A percentile compares a stretch with the other conserved stretches of the same genome.
These are phyloP conservation scores for Pichia norvegensis DNA, from an alignment of 1,139 yeast species.

Conservation along the genomic window DNA sequence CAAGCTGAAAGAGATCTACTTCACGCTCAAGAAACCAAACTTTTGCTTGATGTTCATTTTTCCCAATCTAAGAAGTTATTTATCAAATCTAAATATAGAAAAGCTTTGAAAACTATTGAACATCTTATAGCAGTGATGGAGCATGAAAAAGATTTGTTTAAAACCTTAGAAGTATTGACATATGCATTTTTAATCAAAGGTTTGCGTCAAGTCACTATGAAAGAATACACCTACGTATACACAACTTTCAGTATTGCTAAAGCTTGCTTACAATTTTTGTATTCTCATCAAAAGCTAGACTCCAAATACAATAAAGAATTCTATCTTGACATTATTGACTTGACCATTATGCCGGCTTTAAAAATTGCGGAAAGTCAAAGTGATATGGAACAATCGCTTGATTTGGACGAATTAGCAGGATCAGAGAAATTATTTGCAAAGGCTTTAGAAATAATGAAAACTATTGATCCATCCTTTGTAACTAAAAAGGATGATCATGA, in stretches of 20 bases:
- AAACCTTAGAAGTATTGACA: conserved; percentile 49
- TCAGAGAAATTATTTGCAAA: conserved; percentile 33
- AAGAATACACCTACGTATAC: conserved; percentile 50
- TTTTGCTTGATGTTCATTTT: conserved; percentile 47
- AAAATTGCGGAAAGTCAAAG: conserved; percentile 37
- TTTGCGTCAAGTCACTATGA: conserved; percentile 46
- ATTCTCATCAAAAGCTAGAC: conserved; percentile 20
- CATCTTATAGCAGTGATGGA: conserved; percentile 38
- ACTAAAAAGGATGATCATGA: conserved; percentile 28
- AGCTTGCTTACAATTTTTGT: conserved; percentile 49
- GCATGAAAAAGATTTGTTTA: conserved; percentile 25
- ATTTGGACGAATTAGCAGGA: conserved; percentile 40
- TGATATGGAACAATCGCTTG: conserved; percentile 29
- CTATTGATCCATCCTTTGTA: conserved; percentile 37
- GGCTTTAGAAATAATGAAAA: conserved; percentile 34
- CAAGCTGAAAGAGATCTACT: conserved; percentile 65
- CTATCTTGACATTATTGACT: conserved; percentile 49
- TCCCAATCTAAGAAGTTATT: conserved; percentile 44
- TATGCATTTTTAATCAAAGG: conserved; percentile 60
- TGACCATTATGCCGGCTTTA: conserved; percentile 62
- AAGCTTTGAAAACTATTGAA: conserved; percentile 42
- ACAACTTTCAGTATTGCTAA: conserved; percentile 53
- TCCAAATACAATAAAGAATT: conserved; percentile 31
- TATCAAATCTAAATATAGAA: conserved; percentile 60
- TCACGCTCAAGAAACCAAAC: conserved; percentile 58